Conservation (phyloP, 2,329 filamentous ascomycete species). For the Stagonosporopsis rhizophila region DNA sequence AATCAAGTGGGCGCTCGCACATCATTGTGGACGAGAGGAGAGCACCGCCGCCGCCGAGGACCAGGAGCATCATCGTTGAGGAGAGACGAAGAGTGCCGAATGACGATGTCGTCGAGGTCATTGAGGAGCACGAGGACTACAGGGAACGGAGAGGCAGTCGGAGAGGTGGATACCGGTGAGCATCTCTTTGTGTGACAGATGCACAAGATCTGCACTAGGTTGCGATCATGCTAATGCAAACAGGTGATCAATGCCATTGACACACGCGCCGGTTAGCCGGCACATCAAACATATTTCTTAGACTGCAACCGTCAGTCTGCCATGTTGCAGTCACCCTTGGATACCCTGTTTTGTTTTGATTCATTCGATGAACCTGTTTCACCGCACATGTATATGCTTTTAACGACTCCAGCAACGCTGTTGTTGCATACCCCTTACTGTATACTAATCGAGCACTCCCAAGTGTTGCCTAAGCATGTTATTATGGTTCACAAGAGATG, state of each 20-base stretch:
- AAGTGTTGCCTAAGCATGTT: neutral
- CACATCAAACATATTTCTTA: neutral
- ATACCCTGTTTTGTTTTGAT: conserved; percentile 12
- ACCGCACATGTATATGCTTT: neutral
- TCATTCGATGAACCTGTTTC: neutral
- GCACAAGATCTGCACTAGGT: conserved; percentile 7
- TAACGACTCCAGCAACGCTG: neutral
- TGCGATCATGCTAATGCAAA: conserved; percentile 8
- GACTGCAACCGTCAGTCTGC: neutral
- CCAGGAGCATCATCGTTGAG: conserved; percentile 54
- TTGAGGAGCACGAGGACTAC: conserved; percentile 61
- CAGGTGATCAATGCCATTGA: conserved; percentile 15
- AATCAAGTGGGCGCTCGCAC: conserved; percentile 39
- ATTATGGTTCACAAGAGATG: neutral
- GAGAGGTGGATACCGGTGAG: conserved; percentile 59
- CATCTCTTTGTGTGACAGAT: neutral
- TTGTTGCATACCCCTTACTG: neutral
- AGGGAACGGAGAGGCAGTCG: conserved; percentile 47
- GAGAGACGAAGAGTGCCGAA: conserved; percentile 53
- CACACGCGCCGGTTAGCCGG: conserved; percentile 5
- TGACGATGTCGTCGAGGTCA: conserved; percentile 65
- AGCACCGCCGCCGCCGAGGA: conserved; percentile 27
- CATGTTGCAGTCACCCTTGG: neutral
- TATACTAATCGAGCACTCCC: neutral
- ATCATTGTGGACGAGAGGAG: conserved; percentile 50